Percentiles rank a stretch among this genome's conserved stretches.
Evolutionary conservation across 345 rosid species (phyloP).

Genomic region (Moringa oleifera): DNA sequence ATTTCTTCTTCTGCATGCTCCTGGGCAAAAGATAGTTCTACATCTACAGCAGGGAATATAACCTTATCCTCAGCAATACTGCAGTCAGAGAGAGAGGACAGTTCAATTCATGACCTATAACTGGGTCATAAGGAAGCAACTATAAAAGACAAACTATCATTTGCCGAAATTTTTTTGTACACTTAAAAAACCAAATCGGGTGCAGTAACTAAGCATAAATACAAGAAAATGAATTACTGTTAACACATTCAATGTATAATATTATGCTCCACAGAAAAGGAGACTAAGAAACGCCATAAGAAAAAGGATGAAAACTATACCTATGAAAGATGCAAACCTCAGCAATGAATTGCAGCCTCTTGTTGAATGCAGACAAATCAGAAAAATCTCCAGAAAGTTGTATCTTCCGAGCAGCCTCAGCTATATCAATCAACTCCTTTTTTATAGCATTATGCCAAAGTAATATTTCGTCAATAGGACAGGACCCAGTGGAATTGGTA

Average conservation of each 20-base stretch:
- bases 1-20: slow-evolving; percentile 58
- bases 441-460: slow-evolving; percentile 60
- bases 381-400: slow-evolving; percentile 45
- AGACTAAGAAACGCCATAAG: not conserved
- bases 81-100: slow-evolving; percentile 26
- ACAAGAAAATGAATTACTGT: no score
- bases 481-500: slow-evolving; percentile 21
- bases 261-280: not conserved
- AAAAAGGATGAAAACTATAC: slow-evolving; percentile 20
- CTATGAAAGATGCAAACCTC: slow-evolving; percentile 64
- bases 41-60: slow-evolving; percentile 65
- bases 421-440: slow-evolving; percentile 45
- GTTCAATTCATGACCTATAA: slow-evolving; percentile 14
- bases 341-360: slow-evolving; percentile 56
- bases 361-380: slow-evolving; percentile 44
- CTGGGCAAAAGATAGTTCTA: slow-evolving; percentile 45
- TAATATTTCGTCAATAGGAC: slow-evolving; percentile 54
- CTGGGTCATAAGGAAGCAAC: not conserved
- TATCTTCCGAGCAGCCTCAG: slow-evolving; percentile 44
- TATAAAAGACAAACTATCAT: not conserved
- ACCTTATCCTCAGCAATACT: slow-evolving; percentile 62
- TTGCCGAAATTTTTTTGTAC: not conserved
- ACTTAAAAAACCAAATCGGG: not conserved
- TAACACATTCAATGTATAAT: not conserved
- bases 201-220: no score